These are phyloP conservation scores for Karstenula rhodostoma DNA, from an alignment of 2,329 filamentous ascomycete genomes.

Conservation along the genomic window DNA sequence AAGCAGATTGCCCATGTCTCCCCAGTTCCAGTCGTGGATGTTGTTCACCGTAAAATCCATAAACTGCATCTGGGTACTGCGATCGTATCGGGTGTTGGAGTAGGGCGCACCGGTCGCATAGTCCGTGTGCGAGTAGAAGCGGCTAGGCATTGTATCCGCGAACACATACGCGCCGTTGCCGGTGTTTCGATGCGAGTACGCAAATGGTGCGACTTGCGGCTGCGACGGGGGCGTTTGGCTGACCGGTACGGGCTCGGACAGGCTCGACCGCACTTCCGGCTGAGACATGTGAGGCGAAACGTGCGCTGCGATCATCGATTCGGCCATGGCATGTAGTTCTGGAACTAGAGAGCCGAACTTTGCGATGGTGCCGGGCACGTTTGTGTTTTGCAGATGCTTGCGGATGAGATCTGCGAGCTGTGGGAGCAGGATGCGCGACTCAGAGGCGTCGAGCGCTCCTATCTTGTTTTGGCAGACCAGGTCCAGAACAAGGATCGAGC, in stretches of 20 bases:
- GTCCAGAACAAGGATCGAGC: constrained; percentile 50
- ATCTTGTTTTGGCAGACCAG: constrained; percentile 43
- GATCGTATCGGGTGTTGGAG: constrained; percentile 33
- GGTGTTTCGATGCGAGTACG: constrained; percentile 33
- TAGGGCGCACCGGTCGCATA: constrained; percentile 24
- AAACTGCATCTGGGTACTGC: constrained; percentile 42
- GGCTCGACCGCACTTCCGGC: background rate
- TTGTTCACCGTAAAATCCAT: constrained; percentile 49
- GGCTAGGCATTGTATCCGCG: constrained; percentile 32
- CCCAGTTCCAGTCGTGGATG: constrained; percentile 48
- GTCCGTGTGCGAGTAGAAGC: constrained; percentile 33
- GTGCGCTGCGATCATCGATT: constrained; percentile 27
- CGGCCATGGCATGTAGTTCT: constrained; percentile 47
- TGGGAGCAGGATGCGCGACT: constrained; percentile 43
- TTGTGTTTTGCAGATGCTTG: constrained; percentile 41
- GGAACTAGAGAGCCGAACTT: constrained; percentile 49
- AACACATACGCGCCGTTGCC: constrained; percentile 43
- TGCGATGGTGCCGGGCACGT: constrained; percentile 50
- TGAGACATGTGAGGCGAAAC: background rate
- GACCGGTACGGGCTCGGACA: background rate
- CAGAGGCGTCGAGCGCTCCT: constrained; percentile 28
- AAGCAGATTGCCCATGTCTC: constrained; percentile 40
- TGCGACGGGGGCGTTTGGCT: constrained; percentile 15
- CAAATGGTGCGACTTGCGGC: constrained; percentile 22
- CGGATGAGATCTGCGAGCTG: constrained; percentile 47